A percentile compares a stretch with the other conserved stretches of the same genome.
Evolutionary conservation across 2,329 filamentous ascomycete genomes (phyloP).

Genomic region (Microdochium bolleyi): DNA sequence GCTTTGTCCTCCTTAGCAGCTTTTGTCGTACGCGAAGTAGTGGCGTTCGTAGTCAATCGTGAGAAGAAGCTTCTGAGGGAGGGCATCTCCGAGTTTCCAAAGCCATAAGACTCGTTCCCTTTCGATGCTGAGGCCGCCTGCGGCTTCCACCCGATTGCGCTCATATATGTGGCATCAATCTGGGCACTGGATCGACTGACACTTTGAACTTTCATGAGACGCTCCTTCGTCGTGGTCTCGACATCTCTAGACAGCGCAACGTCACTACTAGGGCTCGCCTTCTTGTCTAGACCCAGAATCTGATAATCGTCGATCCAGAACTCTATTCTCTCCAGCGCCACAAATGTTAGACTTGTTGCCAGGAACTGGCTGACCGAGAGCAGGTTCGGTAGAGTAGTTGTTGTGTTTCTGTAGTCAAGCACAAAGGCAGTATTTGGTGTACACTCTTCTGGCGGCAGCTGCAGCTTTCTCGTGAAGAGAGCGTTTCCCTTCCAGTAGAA

Average conservation of each 20-base stretch:
- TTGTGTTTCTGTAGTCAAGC: constrained; percentile 84
- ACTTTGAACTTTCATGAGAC: constrained; percentile 76
- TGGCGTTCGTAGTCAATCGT: constrained; percentile 51
- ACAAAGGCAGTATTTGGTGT: constrained; percentile 82
- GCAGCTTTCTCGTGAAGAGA: constrained; percentile 81
- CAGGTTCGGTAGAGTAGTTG: constrained; percentile 78
- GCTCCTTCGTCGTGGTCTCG: constrained; percentile 75
- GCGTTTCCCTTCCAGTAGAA: constrained; percentile 99
- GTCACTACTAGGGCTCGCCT: constrained; percentile 67
- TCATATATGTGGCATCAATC: constrained; percentile 87
- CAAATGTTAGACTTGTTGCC: constrained; percentile 91
- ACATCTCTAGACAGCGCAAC: constrained; percentile 71
- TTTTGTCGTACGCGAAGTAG: constrained; percentile 42
- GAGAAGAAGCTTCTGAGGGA: constrained; percentile 76
- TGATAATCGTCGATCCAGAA: constrained; percentile 86
- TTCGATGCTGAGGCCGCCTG: constrained; percentile 33
- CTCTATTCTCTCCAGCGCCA: constrained; percentile 79
- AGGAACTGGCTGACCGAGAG: constrained; percentile 86
- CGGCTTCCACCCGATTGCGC: constrained; percentile 76
- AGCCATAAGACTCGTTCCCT: constrained; percentile 39
- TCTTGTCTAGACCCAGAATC: constrained; percentile 73
- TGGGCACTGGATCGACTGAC: constrained; percentile 83
- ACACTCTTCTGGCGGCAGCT: constrained; percentile 58
- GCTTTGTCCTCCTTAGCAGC: constrained; percentile 54
- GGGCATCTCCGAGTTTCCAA: constrained; percentile 40